Conservation (phyloP, 2,329 filamentous ascomycete genomes). For the Trichoderma sp. region DNA sequence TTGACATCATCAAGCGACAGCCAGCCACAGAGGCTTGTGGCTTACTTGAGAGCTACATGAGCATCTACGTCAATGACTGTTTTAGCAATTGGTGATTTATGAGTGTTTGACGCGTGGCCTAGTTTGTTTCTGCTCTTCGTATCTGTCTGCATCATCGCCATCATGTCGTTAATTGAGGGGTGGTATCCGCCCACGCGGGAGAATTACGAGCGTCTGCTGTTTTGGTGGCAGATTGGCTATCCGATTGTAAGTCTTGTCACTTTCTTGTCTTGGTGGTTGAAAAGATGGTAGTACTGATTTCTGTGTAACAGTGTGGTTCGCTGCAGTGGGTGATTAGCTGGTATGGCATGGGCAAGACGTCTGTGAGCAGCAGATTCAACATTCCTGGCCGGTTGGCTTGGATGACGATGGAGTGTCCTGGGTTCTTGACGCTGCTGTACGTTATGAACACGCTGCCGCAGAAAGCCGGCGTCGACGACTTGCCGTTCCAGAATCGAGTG, state of each 20-base stretch:
- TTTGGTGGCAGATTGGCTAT: slow-evolving; percentile 54
- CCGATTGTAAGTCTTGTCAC: slow-evolving; percentile 48
- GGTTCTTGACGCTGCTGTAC: slow-evolving; percentile 77
- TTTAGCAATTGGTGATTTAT: not conserved
- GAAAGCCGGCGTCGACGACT: slow-evolving; percentile 55
- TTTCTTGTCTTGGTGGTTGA: not conserved
- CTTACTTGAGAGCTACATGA: not conserved
- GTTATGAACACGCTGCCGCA: slow-evolving; percentile 69
- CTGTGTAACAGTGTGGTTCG: slow-evolving; percentile 60
- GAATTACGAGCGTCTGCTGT: slow-evolving; percentile 57
- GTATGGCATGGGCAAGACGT: slow-evolving; percentile 94
- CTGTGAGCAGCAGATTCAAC: slow-evolving; percentile 72
- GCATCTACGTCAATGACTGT: not conserved
- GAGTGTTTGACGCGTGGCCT: not conserved
- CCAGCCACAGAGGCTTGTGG: not conserved
- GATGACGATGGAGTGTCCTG: slow-evolving; percentile 84
- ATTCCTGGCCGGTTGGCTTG: slow-evolving; percentile 86
- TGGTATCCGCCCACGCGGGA: slow-evolving; percentile 61
- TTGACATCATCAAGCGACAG: slow-evolving; percentile 4
- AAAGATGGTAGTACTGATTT: not conserved
- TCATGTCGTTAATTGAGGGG: slow-evolving; percentile 52
- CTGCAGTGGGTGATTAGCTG: slow-evolving; percentile 75
- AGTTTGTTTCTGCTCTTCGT: not conserved
- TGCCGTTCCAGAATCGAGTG: slow-evolving; percentile 78
- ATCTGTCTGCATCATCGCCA: not conserved